Conservation (phyloP, 2,329 filamentous ascomycete species). For the Stemphylium beticola region DNA sequence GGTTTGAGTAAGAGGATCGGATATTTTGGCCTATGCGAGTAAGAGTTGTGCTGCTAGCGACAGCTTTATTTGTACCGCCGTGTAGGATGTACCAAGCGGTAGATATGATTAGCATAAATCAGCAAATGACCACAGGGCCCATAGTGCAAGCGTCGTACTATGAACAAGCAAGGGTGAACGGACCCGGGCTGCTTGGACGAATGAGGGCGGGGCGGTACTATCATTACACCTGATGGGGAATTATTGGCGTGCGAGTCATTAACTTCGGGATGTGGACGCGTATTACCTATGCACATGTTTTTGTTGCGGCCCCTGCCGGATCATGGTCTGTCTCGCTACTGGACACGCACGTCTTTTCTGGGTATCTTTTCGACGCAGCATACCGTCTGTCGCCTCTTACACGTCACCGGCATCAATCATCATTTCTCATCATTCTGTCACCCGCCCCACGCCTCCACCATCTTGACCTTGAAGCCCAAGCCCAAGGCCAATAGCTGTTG, state of each 20-base stretch:
- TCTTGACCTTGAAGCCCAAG: neutral
- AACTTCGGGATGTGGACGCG: conserved; percentile 24
- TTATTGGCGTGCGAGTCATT: conserved; percentile 40
- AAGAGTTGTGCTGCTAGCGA: conserved; percentile 24
- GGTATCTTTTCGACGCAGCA: conserved; percentile 25
- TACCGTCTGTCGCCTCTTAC: conserved; percentile 21
- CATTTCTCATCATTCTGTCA: conserved; percentile 5
- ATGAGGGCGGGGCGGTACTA: conserved; percentile 33
- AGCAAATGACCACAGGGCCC: conserved; percentile 23
- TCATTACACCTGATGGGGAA: conserved; percentile 30
- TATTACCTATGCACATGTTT: conserved; percentile 27
- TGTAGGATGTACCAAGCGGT: conserved; percentile 5
- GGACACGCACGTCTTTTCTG: conserved; percentile 14
- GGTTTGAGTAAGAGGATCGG: conserved; percentile 17
- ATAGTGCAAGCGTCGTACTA: conserved; percentile 33
- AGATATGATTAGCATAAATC: conserved; percentile 30
- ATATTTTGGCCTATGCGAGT: conserved; percentile 31
- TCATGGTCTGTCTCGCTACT: conserved; percentile 24
- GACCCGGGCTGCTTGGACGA: conserved; percentile 27
- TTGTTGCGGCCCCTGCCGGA: conserved; percentile 24
- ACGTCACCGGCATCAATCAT: conserved; percentile 24
- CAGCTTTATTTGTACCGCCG: conserved; percentile 17
- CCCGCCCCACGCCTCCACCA: neutral
- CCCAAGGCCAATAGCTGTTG: conserved; percentile 3
- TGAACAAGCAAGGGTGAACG: conserved; percentile 35